Percentiles rank a stretch among this genome's conserved stretches.
Conservation (phyloP, 1,139 yeast genomes). For the Schwanniomyces etchellsii region DNA sequence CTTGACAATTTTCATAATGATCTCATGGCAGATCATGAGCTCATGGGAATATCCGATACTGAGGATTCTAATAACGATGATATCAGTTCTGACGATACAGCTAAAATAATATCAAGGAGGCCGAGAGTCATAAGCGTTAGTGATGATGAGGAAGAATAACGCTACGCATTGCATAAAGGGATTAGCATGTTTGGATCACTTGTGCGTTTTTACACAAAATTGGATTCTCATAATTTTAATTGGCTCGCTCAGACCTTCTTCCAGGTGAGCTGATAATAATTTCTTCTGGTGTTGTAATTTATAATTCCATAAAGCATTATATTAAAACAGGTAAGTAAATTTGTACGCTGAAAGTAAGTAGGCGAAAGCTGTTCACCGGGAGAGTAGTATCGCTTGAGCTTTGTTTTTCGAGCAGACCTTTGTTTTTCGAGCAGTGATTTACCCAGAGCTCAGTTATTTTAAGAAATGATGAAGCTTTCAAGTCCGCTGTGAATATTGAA, state of each 20-base stretch:
- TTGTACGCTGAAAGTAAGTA: too few relatives aligned
- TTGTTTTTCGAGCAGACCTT: too few relatives aligned
- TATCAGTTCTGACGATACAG: constrained; percentile 5
- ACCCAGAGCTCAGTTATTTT: too few relatives aligned
- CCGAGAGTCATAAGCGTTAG: constrained; percentile 6
- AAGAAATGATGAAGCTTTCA: too few relatives aligned
- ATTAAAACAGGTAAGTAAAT: too few relatives aligned
- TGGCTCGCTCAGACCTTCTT: background rate
- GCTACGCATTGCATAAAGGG: background rate
- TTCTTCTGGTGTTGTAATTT: too few relatives aligned
- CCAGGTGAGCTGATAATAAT: background rate
- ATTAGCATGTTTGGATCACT: background rate
- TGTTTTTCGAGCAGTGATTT: too few relatives aligned
- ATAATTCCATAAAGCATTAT: too few relatives aligned
- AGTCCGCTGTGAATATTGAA: too few relatives aligned
- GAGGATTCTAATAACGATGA: background rate
- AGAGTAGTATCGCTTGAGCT: too few relatives aligned
- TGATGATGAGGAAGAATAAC: constrained; percentile 6
- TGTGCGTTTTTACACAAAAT: background rate
- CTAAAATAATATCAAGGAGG: constrained; percentile 6
- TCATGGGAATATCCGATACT: constrained; percentile 4
- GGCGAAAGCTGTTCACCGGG: too few relatives aligned
- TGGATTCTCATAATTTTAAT: background rate
- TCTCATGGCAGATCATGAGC: constrained; percentile 3
- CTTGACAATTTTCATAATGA: constrained; percentile 7